These are phyloP conservation scores for Tothia fuscella DNA, from an alignment of 2,329 filamentous ascomycete genomes.

Conservation along the genomic window DNA sequence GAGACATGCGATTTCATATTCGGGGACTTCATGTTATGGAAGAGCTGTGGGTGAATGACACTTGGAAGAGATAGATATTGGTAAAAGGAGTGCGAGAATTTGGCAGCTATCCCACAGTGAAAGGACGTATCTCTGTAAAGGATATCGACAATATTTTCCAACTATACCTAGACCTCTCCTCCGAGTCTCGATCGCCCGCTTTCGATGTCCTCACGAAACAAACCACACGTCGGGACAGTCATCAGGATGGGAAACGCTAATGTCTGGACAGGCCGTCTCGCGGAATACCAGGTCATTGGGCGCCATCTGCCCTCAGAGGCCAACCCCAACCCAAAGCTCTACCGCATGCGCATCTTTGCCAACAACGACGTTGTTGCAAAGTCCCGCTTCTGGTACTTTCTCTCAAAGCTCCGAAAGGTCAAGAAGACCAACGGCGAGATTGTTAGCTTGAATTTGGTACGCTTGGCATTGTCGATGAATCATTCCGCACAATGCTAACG, in stretches of 20 bases:
- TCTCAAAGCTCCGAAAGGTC: slow-evolving; percentile 98
- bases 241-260: too few relatives aligned
- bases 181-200: too few relatives aligned
- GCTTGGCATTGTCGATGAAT: slow-evolving; percentile 24
- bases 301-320: slow-evolving; percentile 96
- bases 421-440: slow-evolving; percentile 99
- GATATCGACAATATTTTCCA: too few relatives aligned
- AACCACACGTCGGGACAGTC: too few relatives aligned
- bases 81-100: too few relatives aligned
- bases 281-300: slow-evolving; percentile 99
- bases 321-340: slow-evolving; percentile 95
- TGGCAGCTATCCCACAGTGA: too few relatives aligned
- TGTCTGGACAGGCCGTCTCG: slow-evolving; percentile 99
- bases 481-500: neutral
- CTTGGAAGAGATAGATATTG: too few relatives aligned
- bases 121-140: too few relatives aligned
- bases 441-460: slow-evolving; percentile 88
- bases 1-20: neutral
- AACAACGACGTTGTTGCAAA: slow-evolving; percentile 97
- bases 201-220: too few relatives aligned
- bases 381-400: slow-evolving; percentile 99
- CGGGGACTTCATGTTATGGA: neutral
- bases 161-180: too few relatives aligned
- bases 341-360: slow-evolving; percentile 99
- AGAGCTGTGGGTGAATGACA: neutral